Evolutionary conservation across 768 basidiomycete genomes (phyloP), one percentile per base, ranked within the genome.

Genomic region (Heimioporus sp.): DNA sequence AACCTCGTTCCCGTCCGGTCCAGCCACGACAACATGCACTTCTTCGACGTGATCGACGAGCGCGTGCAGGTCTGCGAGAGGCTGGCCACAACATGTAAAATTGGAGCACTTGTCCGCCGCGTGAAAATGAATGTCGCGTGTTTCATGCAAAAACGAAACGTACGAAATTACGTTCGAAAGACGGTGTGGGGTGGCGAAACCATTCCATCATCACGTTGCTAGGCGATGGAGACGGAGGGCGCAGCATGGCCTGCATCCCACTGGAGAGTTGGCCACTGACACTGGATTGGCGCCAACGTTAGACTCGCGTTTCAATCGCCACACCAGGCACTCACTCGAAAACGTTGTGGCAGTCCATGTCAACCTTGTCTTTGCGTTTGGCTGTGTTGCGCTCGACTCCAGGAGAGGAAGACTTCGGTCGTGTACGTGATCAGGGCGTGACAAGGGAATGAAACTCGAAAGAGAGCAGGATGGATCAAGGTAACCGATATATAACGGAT

Each of bases 41-140:
- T 80, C 80, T 56, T 80, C 79, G 45, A 78, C 77, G 54, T 81
- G 82, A 55, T 77, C 76, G 47, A 81, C 67, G 17, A 80, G 71
- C 36, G 72, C 73, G 57, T 81, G 80, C 36, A 80, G 66, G 64
- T 79, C 76, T 6, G 72, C 58, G 30, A 80, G 73, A 19, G 67
- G 62, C 40, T 72, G 65, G 38, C 73, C 75, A 57, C 80, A 80
- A 57, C 81, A 80, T 31, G 69, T 71, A 59, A 77, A 80, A 66
- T 80, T 66, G 36, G 70, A 67, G 53, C 74, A 76, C 72, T 74
- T 20, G 41, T n/a, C 1, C 49, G 28, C 2, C 36, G 9, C 11
- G 16, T 13, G 16, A 35, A 35, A 15, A 35, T 12, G 35, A 35
- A 35, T 13, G 11, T 35, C 16, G 35, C 16, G 35, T 35, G 35